Evolutionary conservation across 2,329 filamentous ascomycete genomes (phyloP).

Genomic region (Bipolaris sorokiniana): DNA sequence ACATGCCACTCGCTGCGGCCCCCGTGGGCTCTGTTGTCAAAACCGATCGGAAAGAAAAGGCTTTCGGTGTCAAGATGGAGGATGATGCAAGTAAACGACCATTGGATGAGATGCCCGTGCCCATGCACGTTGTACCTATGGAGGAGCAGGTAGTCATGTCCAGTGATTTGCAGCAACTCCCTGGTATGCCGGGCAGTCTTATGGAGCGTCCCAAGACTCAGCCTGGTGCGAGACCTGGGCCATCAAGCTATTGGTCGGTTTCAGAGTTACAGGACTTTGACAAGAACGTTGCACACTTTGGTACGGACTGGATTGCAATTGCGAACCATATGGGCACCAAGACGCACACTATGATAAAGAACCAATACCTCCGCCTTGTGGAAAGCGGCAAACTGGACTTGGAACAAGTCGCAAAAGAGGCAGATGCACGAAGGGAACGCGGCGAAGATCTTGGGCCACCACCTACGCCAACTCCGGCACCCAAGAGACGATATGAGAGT

Average conservation of each 20-base stretch:
- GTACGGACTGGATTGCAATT: conserved; percentile 78
- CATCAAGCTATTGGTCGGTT: conserved; percentile 87
- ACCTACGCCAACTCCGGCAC: conserved; percentile 56
- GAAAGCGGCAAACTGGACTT: conserved; percentile 54
- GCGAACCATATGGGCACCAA: conserved; percentile 82
- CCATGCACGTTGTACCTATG: conserved; percentile 30
- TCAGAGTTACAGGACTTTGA: conserved; percentile 80
- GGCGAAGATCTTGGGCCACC: conserved; percentile 57
- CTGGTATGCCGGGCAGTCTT: conserved; percentile 33
- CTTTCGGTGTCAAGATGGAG: conserved; percentile 42
- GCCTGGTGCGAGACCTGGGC: conserved; percentile 59
- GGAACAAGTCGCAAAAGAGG: conserved; percentile 50
- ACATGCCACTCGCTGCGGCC: conserved; percentile 49
- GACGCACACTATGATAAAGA: conserved; percentile 78
- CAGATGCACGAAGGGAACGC: conserved; percentile 50
- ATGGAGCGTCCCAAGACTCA: conserved; percentile 45
- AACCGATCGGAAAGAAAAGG: conserved; percentile 42
- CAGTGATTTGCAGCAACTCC: conserved; percentile 29
- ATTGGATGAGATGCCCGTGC: conserved; percentile 36
- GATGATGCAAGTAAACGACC: conserved; percentile 40
- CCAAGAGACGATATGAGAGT: conserved; percentile 56
- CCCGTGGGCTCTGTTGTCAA: conserved; percentile 46
- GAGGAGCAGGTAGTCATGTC: conserved; percentile 38
- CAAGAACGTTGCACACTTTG: conserved; percentile 73
- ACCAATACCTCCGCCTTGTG: conserved; percentile 56